Conservation (phyloP, 306 rosid species). For the Psophocarpus tetragonolobus region DNA sequence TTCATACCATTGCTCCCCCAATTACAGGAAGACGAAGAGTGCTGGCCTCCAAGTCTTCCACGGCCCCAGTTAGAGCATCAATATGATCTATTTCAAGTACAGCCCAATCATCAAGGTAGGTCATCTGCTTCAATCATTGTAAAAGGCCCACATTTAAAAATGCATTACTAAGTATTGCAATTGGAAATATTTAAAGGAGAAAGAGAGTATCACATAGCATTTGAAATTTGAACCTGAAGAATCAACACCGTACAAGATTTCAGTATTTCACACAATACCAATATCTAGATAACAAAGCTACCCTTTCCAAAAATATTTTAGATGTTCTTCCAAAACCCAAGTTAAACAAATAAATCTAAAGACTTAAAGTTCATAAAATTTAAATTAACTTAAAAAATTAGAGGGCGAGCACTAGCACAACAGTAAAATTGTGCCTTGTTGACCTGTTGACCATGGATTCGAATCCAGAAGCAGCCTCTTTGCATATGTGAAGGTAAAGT, state of each 20-base stretch:
- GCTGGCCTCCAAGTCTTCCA: conserved; percentile 89
- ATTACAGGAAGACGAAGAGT: conserved; percentile 92
- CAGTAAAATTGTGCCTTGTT: too few relatives aligned
- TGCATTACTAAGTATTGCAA: conserved; percentile 16
- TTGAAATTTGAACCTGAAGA: conserved; percentile 9
- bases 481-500: too few relatives aligned
- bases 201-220: conserved; percentile 20
- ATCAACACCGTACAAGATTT: neutral
- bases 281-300: neutral
- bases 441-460: too few relatives aligned
- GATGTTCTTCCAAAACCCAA: conserved; percentile 8
- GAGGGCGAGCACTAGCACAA: too few relatives aligned
- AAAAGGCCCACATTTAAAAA: conserved; percentile 37
- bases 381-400: neutral
- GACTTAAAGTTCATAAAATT: neutral
- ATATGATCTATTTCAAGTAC: conserved; percentile 73
- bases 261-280: neutral
- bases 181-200: conserved; percentile 2
- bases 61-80: conserved; percentile 78
- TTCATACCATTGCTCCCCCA: conserved; percentile 82
- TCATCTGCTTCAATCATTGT: conserved; percentile 62
- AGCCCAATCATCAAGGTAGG: conserved; percentile 85
- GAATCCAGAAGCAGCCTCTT: too few relatives aligned
- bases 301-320: neutral
- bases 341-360: neutral